phyloP scores from a whole-genome alignment of 1,284 basidiomycete genomes.

The Veloboletus limbatus region DNA sequence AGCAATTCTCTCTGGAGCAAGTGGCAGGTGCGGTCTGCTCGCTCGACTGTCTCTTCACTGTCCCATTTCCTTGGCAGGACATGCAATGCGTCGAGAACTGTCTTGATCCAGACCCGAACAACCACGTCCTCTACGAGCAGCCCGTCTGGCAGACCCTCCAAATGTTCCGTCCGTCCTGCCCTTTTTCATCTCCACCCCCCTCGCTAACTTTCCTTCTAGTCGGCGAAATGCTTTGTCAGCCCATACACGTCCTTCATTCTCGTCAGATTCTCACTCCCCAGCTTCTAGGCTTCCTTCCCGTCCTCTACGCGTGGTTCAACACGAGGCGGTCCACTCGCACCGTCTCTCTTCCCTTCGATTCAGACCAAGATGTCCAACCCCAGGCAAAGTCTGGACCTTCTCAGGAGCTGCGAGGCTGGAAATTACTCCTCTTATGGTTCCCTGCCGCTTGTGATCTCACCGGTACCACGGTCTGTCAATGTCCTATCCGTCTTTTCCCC shows the following conservation, averaged over 20 bases:
- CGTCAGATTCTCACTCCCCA: slow-evolving; percentile 25
- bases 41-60: background rate
- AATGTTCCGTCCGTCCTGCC: slow-evolving; percentile 75
- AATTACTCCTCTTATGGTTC: slow-evolving; percentile 76
- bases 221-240: slow-evolving; percentile 89
- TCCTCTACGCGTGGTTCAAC: slow-evolving; percentile 66
- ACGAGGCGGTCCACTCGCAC: slow-evolving; percentile 45
- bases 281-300: slow-evolving; percentile 73
- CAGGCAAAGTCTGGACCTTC: slow-evolving; percentile 40
- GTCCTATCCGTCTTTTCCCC: slow-evolving; percentile 12
- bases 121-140: slow-evolving; percentile 80
- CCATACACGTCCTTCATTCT: slow-evolving; percentile 16
- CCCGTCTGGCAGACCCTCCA: slow-evolving; percentile 94
- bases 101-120: slow-evolving; percentile 49
- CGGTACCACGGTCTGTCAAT: slow-evolving; percentile 71
- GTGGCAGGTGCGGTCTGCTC: slow-evolving; percentile 66
- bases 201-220: slow-evolving; percentile 49
- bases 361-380: slow-evolving; percentile 40
- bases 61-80: slow-evolving; percentile 49
- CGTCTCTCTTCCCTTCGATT: slow-evolving; percentile 56
- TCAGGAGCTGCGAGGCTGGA: slow-evolving; percentile 62
- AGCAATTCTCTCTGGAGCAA: slow-evolving; percentile 80
- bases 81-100: slow-evolving; percentile 97
- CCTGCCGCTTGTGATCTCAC: slow-evolving; percentile 88
- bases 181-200: slow-evolving; percentile 18